Conservation (phyloP, 2,329 filamentous ascomycete genomes). For the Leptographium galeiforme region DNA sequence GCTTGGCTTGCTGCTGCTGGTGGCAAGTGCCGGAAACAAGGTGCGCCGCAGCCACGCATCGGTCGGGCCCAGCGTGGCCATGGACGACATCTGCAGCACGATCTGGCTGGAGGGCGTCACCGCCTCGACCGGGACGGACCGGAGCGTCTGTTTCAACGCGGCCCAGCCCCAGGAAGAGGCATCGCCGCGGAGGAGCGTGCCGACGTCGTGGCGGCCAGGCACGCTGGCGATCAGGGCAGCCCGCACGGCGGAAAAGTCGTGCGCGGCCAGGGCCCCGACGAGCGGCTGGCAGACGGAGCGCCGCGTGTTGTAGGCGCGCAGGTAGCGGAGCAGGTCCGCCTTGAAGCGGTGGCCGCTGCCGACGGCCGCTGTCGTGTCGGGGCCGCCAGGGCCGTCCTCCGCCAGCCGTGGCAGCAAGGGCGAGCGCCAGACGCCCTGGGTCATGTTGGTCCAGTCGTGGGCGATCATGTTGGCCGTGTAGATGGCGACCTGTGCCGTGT, state of each 20-base stretch:
- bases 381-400: too few species aligned
- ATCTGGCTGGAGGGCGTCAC: slow-evolving; percentile 28
- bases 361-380: background rate
- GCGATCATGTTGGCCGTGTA: slow-evolving; percentile 88
- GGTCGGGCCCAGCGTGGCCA: slow-evolving; percentile 61
- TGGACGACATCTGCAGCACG: slow-evolving; percentile 60
- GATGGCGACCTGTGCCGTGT: slow-evolving; percentile 64
- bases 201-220: slow-evolving; percentile 45
- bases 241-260: slow-evolving; percentile 57
- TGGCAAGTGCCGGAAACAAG: slow-evolving; percentile 38
- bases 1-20: slow-evolving; percentile 14
- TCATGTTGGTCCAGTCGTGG: slow-evolving; percentile 80
- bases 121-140: slow-evolving; percentile 31
- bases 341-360: slow-evolving; percentile 65
- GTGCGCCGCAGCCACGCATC: slow-evolving; percentile 60
- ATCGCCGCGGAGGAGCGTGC: slow-evolving; percentile 18
- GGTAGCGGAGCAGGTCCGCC: slow-evolving; percentile 57
- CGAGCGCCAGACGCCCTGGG: slow-evolving; percentile 69
- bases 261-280: slow-evolving; percentile 39
- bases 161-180: slow-evolving; percentile 60
- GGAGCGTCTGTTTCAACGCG: slow-evolving; percentile 47
- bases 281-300: slow-evolving; percentile 41
- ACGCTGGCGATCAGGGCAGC: slow-evolving; percentile 68
- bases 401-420: slow-evolving; percentile 46
- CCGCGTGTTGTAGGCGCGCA: slow-evolving; percentile 52